Evolutionary conservation across 2,329 filamentous ascomycete species (phyloP).

Genomic region (Stagonosporopsis vannaccii): DNA sequence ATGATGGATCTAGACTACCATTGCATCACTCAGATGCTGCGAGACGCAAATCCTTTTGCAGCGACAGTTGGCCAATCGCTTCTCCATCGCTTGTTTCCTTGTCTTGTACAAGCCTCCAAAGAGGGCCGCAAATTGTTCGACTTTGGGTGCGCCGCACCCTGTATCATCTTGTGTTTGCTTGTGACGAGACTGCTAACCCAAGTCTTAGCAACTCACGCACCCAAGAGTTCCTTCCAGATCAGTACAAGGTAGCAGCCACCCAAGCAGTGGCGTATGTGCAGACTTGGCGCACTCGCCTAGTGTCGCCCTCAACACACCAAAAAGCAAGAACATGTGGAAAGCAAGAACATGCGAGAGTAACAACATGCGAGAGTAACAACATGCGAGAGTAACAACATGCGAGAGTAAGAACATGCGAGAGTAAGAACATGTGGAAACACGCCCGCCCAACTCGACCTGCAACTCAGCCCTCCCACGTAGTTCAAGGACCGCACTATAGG

Average conservation of each 20-base stretch:
- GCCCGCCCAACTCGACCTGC: slow-evolving; percentile 6
- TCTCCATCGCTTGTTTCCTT: not conserved
- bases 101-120: not conserved
- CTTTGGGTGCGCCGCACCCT: not conserved
- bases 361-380: too few species aligned
- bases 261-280: slow-evolving; percentile 12
- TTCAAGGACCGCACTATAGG: not conserved
- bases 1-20: not conserved
- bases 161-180: not conserved
- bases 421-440: slow-evolving; percentile 32
- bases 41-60: not conserved
- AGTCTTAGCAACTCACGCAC: not conserved
- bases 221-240: not conserved
- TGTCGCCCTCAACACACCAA: slow-evolving; percentile 15
- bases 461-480: not conserved
- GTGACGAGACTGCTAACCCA: not conserved
- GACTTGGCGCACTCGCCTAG: slow-evolving; percentile 22
- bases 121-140: not conserved
- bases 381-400: too few species aligned
- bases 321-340: slow-evolving; percentile 34
- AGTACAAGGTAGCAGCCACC: not conserved
- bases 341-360: slow-evolving; percentile 35
- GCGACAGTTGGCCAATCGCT: not conserved
- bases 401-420: too few species aligned
- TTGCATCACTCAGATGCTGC: not conserved